Conservation (phyloP, 768 basidiomycete genomes). For the Xerocomus brunneocitrinus region DNA sequence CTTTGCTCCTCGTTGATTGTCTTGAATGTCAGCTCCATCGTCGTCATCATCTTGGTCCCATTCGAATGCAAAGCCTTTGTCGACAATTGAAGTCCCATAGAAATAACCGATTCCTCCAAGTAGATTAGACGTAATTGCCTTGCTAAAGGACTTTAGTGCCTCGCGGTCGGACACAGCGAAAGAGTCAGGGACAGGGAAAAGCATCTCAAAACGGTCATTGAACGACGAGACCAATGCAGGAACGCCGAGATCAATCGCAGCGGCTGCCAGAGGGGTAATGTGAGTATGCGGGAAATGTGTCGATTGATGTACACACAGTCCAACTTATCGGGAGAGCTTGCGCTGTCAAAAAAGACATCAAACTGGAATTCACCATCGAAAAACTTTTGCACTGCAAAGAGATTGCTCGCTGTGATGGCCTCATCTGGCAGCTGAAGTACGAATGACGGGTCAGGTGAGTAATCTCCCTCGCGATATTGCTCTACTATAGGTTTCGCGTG, state of each 20-base stretch:
- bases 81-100: constrained; percentile 84
- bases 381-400: constrained; percentile 83
- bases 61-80: constrained; percentile 80
- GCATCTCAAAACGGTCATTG: constrained; percentile 57
- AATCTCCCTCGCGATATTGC: constrained; percentile 45
- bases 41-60: constrained; percentile 74
- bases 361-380: constrained; percentile 85
- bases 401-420: constrained; percentile 63
- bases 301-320: constrained; percentile 44
- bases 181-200: constrained; percentile 65
- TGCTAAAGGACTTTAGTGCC: constrained; percentile 68
- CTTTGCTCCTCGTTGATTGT: constrained; percentile 48
- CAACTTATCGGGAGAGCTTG: constrained; percentile 58
- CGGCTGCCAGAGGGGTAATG: constrained; percentile 39
- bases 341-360: constrained; percentile 85
- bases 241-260: constrained; percentile 64
- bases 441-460: constrained; percentile 75
- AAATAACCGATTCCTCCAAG: constrained; percentile 95
- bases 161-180: constrained; percentile 44
- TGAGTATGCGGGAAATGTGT: constrained; percentile 2
- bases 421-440: constrained; percentile 75
- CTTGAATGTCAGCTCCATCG: constrained; percentile 34
- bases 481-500: constrained; percentile 51
- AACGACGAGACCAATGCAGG: constrained; percentile 59
- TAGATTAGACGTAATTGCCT: constrained; percentile 85